phyloP scores from a whole-genome alignment of 768 basidiomycete genomes.

The Pleurotus ostreatus region DNA sequence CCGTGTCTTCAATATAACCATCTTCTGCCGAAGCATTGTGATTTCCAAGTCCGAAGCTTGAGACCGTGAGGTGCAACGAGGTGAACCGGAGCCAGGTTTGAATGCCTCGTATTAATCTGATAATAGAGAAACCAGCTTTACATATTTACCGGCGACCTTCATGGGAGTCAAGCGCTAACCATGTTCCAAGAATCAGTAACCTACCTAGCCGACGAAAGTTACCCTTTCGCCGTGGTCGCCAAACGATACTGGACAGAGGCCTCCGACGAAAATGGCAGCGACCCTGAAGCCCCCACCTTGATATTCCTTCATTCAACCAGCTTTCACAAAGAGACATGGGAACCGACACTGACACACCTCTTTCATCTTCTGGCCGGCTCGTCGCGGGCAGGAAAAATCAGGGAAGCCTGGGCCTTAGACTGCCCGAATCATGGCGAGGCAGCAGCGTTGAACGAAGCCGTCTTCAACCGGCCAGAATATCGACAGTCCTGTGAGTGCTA shows the following conservation, averaged over 20 bases:
- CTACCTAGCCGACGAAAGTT: constrained; percentile 34
- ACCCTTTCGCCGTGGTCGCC: constrained; percentile 49
- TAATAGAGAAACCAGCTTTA: constrained; percentile 3
- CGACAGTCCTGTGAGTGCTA: constrained; percentile 39
- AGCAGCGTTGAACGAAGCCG: constrained; percentile 45
- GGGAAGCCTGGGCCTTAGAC: constrained; percentile 66
- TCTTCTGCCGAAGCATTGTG: background rate
- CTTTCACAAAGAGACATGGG: constrained; percentile 75
- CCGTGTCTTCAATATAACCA: background rate
- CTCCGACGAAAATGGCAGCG: constrained; percentile 27
- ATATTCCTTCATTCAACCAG: constrained; percentile 67
- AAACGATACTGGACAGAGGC: constrained; percentile 52
- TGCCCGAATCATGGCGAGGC: constrained; percentile 73
- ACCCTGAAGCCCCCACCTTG: constrained; percentile 48
- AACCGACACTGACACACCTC: constrained; percentile 50
- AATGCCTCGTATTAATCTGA: background rate
- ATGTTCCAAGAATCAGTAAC: constrained; percentile 18
- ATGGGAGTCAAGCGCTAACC: constrained; percentile 5
- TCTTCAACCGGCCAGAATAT: constrained; percentile 39
- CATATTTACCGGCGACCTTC: constrained; percentile 4
- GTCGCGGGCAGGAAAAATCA: constrained; percentile 28
- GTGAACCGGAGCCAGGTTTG: background rate
- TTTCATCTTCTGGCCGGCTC: constrained; percentile 28
- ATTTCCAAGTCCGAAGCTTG: background rate
- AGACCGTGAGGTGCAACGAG: background rate